phyloP scores from a whole-genome alignment of 371 early-diverging fungal species.

The Lichtheimia corymbifera region DNA sequence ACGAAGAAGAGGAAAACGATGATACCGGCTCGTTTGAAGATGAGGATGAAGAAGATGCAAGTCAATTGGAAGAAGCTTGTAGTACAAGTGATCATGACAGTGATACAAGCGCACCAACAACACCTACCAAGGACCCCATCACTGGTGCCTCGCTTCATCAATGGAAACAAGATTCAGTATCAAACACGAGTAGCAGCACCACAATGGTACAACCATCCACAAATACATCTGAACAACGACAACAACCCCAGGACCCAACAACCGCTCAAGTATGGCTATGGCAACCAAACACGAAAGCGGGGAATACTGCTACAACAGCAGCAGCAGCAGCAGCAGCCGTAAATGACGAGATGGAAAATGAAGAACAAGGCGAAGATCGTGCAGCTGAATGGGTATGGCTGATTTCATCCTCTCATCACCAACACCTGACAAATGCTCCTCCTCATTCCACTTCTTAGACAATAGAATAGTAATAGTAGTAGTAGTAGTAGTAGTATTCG shows the following conservation, averaged over 20 bases:
- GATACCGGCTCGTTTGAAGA: constrained; percentile 4
- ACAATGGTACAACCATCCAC: not conserved
- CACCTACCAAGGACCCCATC: constrained; percentile 17
- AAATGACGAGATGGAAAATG: constrained; percentile 9
- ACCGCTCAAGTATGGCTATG: constrained; percentile 8
- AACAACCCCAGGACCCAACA: not conserved
- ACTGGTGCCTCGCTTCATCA: not conserved
- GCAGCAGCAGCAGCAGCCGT: no score
- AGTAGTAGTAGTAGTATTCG: no score
- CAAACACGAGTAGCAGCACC: not conserved
- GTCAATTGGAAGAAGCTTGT: constrained; percentile 8
- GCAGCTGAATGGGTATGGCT: constrained; percentile 22
- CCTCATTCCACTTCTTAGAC: not conserved
- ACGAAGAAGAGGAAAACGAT: constrained; percentile 16
- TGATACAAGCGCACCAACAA: constrained; percentile 18
- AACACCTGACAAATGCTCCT: not conserved
- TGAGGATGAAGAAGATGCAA: constrained; percentile 17
- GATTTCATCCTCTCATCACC: constrained; percentile 5
- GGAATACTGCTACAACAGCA: no score
- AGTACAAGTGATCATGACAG: constrained; percentile 17
- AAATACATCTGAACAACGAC: not conserved
- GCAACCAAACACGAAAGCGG: constrained; percentile 5
- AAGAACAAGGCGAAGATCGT: constrained; percentile 17
- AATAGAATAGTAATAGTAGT: not conserved
- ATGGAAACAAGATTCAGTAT: not conserved